These are phyloP conservation scores for Chloris gayana DNA, from an alignment of 176 grass and related monocot species.

Conservation along the genomic window DNA sequence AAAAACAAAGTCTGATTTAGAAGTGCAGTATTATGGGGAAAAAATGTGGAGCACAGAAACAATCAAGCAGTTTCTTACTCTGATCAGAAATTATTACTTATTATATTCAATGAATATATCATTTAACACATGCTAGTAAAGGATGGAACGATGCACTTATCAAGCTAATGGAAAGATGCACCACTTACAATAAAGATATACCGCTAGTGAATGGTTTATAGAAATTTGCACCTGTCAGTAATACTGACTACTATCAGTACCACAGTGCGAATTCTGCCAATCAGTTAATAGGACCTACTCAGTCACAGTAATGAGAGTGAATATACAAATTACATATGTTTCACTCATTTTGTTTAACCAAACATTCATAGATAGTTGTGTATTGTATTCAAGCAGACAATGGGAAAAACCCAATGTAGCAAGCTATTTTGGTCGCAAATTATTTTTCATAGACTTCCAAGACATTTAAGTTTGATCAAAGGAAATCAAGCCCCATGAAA, in stretches of 20 bases:
- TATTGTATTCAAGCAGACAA: slow-evolving; percentile 1
- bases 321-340: slow-evolving; percentile 2
- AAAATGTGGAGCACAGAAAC: not conserved
- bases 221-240: not conserved
- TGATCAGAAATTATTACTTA: not conserved
- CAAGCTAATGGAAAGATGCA: not conserved
- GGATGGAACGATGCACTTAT: not conserved
- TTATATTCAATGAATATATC: not conserved
- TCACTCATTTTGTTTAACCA: not conserved
- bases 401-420: slow-evolving; percentile 3
- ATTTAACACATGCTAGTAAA: slow-evolving; percentile 8
- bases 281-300: not conserved
- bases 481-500: not conserved
- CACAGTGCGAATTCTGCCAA: not conserved
- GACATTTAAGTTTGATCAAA: not conserved
- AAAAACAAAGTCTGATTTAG: slow-evolving; percentile 13
- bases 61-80: slow-evolving; percentile 17
- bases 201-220: not conserved
- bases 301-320: not conserved
- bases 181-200: not conserved
- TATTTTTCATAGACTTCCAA: not conserved
- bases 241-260: not conserved
- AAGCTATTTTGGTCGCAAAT: not conserved
- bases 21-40: slow-evolving; percentile 2
- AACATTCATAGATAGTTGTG: not conserved